Base-by-base conservation (phyloP, 208 protist species). In the Crithidia thermophila region DNA sequence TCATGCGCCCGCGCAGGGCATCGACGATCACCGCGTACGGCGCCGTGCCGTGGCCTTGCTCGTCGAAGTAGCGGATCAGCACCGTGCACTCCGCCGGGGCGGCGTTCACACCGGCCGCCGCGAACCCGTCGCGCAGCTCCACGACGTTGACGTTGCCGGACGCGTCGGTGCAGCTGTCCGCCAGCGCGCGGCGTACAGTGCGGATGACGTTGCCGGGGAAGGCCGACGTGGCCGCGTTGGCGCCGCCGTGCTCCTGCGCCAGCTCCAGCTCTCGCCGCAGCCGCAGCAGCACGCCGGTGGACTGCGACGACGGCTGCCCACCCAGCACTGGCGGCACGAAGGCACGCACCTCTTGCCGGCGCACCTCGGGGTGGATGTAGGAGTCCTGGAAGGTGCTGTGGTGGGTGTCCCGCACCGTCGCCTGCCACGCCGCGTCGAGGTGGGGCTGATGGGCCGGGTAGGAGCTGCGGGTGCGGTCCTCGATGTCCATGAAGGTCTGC, bases 381-480 rank as follows among this genome's bases (percentile, higher is more conserved):
- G 74, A 74, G 9, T 28, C 34, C 65, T 79, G 36, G 25, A 61
- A 71, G 13, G 64, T 70, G 13, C 63, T 85, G 37, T 51, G 40
- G 34, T 70, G 49, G 5, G 43, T 42, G 18, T 36, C 58, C 16
- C 50, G 42, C 11, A 66, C 27, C 1, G 61, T 75, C 7, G 42
- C 53, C 33, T 75, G 68, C 40, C 62, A 76, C 31, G 82, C 67
- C 5, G 73, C 63, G 67, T 97, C 91, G 39, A 90, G 65, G 60
- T 92, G 79, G 7, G 88, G 87, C 70, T 97, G 93, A 59, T 97
- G 90, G 8, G 76, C 82, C 0, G 93, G 93, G 65, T 88, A 95
- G 36, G 78, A 75, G 33, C 81, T 82, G 42, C 85, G 57, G n/a
- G 70, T 91, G 49, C 52, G 82, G 60, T 94, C 82, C 39, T 89